Conservation (phyloP, 306 rosid genomes). For the Lathyrus tuberosus region DNA sequence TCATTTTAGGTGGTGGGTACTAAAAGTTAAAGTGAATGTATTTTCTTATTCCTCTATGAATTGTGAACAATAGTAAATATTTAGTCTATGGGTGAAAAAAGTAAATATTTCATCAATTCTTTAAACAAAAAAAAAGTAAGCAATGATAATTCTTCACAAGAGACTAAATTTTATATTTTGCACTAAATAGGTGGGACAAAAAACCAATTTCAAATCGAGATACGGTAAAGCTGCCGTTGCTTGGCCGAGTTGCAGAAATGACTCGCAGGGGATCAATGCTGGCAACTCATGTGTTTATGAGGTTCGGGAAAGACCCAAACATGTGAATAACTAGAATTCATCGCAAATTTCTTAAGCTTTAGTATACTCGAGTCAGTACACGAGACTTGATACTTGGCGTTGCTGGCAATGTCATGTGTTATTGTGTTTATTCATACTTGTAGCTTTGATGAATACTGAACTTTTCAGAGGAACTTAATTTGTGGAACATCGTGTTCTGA, state of each 20-base stretch:
- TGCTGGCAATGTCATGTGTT: not conserved
- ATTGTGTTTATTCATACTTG: not conserved
- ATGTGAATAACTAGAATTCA: conserved; percentile 16
- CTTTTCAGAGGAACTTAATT: conserved; percentile 33
- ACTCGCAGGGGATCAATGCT: conserved; percentile 79
- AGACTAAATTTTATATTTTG: conserved; percentile 28
- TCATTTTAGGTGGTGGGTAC: no score
- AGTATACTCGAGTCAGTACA: conserved; percentile 7
- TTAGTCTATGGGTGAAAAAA: not conserved
- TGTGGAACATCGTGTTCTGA: not conserved
- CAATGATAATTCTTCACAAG: not conserved
- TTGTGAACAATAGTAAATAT: no score
- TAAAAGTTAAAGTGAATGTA: no score
- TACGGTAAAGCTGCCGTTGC: conserved; percentile 58
- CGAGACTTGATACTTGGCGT: conserved; percentile 18
- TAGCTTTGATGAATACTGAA: conserved; percentile 22
- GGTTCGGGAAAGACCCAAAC: conserved; percentile 79
- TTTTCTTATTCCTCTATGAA: no score
- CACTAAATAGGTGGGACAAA: conserved; percentile 69
- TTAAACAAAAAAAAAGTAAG: not conserved
- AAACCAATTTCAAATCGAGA: conserved; percentile 78
- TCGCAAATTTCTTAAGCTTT: not conserved
- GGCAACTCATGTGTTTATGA: conserved; percentile 72
- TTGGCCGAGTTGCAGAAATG: conserved; percentile 65
- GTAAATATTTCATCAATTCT: conserved; percentile 9